Conservation (phyloP, 2,329 filamentous ascomycete species). For the Colletotrichum truncatum region DNA sequence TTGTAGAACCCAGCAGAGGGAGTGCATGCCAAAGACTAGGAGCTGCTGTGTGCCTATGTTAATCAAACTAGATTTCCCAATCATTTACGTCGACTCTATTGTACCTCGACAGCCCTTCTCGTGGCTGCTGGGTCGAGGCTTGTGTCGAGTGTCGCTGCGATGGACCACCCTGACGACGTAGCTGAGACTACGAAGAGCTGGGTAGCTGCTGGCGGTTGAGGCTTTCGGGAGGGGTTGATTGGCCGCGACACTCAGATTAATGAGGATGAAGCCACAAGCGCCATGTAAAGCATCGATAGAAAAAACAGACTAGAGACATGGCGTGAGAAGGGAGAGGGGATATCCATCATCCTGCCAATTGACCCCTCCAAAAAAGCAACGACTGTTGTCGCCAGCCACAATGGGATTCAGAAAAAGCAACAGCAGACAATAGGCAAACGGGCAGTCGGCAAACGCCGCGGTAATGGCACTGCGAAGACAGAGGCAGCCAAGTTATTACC, state of each 20-base stretch:
- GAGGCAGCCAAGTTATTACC: neutral
- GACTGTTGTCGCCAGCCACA: conserved; percentile 19
- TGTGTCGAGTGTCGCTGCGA: neutral
- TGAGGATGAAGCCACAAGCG: conserved; percentile 25
- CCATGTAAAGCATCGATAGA: conserved; percentile 12
- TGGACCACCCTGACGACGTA: no score
- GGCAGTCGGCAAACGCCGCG: neutral
- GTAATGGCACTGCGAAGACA: neutral
- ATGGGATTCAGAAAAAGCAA: conserved; percentile 13
- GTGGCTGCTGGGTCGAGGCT: neutral
- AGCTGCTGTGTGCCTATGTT: conserved; percentile 19
- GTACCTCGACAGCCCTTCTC: neutral
- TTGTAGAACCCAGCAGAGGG: conserved; percentile 14
- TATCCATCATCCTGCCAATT: conserved; percentile 14
- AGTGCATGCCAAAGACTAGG: conserved; percentile 11
- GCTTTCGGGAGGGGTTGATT: conserved; percentile 15
- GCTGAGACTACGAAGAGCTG: conserved; percentile 9
- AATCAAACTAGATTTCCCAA: conserved; percentile 18
- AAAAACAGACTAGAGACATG: conserved; percentile 16
- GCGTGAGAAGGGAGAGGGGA: conserved; percentile 23
- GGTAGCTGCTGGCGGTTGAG: conserved; percentile 18
- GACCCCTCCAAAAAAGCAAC: conserved; percentile 15
- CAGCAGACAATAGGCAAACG: conserved; percentile 2
- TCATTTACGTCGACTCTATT: conserved; percentile 3
- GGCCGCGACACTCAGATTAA: conserved; percentile 6